Conservation (phyloP, 148 eudicot species). For the Dysphania ambrosioides region DNA sequence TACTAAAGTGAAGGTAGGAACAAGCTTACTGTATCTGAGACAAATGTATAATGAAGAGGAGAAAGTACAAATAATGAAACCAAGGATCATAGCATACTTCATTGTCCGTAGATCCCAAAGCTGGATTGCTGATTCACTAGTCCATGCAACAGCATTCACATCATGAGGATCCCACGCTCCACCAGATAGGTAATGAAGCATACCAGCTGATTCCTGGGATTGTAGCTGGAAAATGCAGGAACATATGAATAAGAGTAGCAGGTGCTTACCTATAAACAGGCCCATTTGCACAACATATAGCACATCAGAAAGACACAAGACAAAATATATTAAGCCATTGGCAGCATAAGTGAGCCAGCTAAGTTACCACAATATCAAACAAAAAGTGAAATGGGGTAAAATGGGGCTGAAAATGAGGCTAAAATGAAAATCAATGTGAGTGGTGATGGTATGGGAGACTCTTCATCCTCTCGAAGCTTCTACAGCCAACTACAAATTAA, state of each 20-base stretch:
- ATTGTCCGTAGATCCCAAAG: conserved; percentile 89
- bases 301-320: conserved; percentile 11
- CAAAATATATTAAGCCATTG: neutral
- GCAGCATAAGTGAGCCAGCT: neutral
- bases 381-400: neutral
- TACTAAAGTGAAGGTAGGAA: neutral
- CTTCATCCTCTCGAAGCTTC: neutral
- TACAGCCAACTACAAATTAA: neutral
- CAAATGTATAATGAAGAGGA: neutral
- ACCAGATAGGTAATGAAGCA: conserved; percentile 82
- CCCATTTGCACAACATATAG: neutral
- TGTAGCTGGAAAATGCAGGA: conserved; percentile 67
- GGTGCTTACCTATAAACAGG: neutral
- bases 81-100: conserved; percentile 59
- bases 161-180: conserved; percentile 99
- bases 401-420: conserved; percentile 2
- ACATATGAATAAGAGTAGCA: conserved; percentile 52
- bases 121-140: conserved; percentile 82
- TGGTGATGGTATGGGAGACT: no score
- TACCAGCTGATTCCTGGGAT: conserved; percentile 89
- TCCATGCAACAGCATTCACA: conserved; percentile 62
- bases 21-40: neutral
- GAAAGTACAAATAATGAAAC: conserved; percentile 14
- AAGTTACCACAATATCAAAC: neutral
- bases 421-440: neutral